Evolutionary conservation across 1,284 basidiomycete species (phyloP).

Genomic region (Cryptococcus hybrid): DNA sequence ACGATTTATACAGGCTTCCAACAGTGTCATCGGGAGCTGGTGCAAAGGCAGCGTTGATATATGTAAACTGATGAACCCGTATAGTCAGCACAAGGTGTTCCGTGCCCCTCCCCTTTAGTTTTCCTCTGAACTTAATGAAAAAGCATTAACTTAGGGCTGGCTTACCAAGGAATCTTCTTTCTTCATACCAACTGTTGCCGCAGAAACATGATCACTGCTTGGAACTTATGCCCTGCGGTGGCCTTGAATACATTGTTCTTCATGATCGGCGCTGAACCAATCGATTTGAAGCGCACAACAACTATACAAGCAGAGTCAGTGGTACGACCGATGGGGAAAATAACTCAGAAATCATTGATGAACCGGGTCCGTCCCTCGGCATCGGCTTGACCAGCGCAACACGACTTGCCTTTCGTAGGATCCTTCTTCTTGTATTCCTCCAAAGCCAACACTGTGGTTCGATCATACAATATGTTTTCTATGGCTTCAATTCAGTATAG

Average conservation of each 20-base stretch:
- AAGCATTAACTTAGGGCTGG: no score
- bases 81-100: no score
- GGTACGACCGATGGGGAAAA: background rate
- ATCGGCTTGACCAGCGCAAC: background rate
- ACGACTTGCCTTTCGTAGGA: slow-evolving; percentile 17
- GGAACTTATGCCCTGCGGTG: slow-evolving; percentile 89
- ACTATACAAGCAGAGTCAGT: slow-evolving; percentile 55
- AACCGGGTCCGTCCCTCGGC: background rate
- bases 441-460: background rate
- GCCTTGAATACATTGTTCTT: slow-evolving; percentile 99
- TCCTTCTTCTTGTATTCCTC: slow-evolving; percentile 18
- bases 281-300: slow-evolving; percentile 95
- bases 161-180: slow-evolving; percentile 77
- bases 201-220: slow-evolving; percentile 92
- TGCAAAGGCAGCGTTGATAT: slow-evolving; percentile 97
- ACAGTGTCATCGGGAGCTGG: slow-evolving; percentile 92
- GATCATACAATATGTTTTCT: no score
- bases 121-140: no score
- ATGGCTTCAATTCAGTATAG: no score
- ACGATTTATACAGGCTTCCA: slow-evolving; percentile 80
- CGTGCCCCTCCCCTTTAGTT: background rate
- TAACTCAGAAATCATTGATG: no score
- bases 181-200: slow-evolving; percentile 86
- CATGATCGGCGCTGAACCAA: slow-evolving; percentile 99
- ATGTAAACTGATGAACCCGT: slow-evolving; percentile 70